phyloP scores from a whole-genome alignment of 1,284 basidiomycete species.

The Pyrrhoderma lamaoense region DNA sequence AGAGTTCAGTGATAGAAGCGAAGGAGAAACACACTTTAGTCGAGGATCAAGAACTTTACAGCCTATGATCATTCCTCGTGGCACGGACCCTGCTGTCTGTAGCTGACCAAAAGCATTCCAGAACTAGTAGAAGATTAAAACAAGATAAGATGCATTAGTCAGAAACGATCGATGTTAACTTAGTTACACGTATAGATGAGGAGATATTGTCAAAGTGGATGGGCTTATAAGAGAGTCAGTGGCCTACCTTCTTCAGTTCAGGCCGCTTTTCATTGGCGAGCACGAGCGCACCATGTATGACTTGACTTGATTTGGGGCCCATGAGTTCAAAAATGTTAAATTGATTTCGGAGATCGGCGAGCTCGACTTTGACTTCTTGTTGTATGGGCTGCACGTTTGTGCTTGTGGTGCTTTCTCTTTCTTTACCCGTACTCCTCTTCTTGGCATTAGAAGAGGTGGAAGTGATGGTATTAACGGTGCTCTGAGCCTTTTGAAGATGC shows the following conservation, averaged over 20 bases:
- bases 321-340: slow-evolving; percentile 81
- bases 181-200: too few relatives aligned
- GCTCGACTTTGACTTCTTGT: slow-evolving; percentile 41
- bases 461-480: slow-evolving; percentile 22
- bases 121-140: too few relatives aligned
- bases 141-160: too few relatives aligned
- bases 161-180: too few relatives aligned
- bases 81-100: slow-evolving; percentile 58
- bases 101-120: slow-evolving; percentile 57
- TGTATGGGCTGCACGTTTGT: too few relatives aligned
- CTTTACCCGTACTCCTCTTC: background rate
- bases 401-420: too few relatives aligned
- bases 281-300: slow-evolving; percentile 66
- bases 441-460: too few relatives aligned
- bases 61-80: slow-evolving; percentile 69
- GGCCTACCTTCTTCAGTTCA: slow-evolving; percentile 54
- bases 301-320: slow-evolving; percentile 75
- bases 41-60: slow-evolving; percentile 77
- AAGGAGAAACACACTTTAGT: slow-evolving; percentile 44
- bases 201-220: too few relatives aligned
- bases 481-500: slow-evolving; percentile 38
- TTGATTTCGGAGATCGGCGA: slow-evolving; percentile 61
- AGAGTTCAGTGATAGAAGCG: slow-evolving; percentile 11
- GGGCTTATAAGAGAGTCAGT: background rate
- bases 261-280: slow-evolving; percentile 43